Percentiles rank a stretch among this genome's conserved stretches.
Evolutionary conservation across 164 flowering plant species (phyloP).

Genomic region (Tetrastigma voinierianum): DNA sequence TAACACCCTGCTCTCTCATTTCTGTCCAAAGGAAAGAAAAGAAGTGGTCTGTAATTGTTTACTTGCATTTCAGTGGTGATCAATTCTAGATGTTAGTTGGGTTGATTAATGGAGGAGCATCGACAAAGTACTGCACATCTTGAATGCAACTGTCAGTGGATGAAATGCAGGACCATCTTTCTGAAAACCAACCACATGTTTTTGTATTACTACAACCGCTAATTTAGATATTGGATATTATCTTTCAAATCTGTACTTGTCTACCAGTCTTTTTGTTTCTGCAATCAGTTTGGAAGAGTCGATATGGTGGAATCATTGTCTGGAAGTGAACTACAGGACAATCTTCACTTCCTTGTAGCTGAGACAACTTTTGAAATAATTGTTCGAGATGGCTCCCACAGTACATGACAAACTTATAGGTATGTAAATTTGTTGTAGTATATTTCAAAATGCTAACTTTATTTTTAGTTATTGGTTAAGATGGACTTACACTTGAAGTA

Average conservation of each 20-base stretch:
- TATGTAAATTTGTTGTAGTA: neutral
- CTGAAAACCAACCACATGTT: constrained; percentile 14
- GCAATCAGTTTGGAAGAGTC: neutral
- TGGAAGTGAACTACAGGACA: neutral
- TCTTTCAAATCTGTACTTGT: neutral
- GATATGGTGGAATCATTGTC: constrained; percentile 2
- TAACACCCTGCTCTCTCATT: constrained; percentile 38
- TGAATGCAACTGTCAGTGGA: constrained; percentile 40
- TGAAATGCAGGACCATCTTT: constrained; percentile 35
- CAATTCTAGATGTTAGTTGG: neutral
- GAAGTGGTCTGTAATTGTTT: neutral
- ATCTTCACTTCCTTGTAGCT: constrained; percentile 22
- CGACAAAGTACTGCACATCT: constrained; percentile 47
- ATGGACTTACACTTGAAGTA: constrained; percentile 36
- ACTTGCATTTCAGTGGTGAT: neutral
- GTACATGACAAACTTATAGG: constrained; percentile 7
- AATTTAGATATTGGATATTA: too few species aligned
- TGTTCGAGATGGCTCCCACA: constrained; percentile 31
- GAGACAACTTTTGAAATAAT: constrained; percentile 40
- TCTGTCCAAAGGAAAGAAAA: constrained; percentile 18
- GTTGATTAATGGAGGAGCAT: constrained; percentile 36
- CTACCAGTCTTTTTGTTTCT: constrained; percentile 17
- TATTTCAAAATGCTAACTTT: neutral
- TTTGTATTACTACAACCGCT: neutral
- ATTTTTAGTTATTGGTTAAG: neutral